Base-by-base conservation (phyloP, 495 filamentous ascomycete species). In the Friedmanniomyces simplex region DNA sequence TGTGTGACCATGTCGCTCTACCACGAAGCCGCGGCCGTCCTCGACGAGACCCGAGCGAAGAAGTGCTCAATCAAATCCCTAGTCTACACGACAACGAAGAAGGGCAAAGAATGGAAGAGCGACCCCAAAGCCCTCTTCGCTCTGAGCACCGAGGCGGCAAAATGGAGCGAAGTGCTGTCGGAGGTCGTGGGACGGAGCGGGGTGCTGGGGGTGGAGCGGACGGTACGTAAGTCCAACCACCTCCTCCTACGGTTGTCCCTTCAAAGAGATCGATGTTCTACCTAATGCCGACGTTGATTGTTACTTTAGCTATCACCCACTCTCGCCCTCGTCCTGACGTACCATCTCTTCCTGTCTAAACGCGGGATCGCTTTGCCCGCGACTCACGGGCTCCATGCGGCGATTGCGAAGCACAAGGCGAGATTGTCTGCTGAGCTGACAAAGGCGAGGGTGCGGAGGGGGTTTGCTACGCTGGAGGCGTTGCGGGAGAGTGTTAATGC, bases 1-100 rank as follows among this genome's bases (percentile, higher is more conserved):
- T n/a, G n/a, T n/a, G n/a, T n/a, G 28, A 32, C 4, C 28, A 94
- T 98, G 93, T 95, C 91, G 48, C 87, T 98, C 58, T 98, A 98
- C 72, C 85, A 93, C 68, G 93, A 98, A 71, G 85, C 89, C 24
- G 89, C 87, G 3, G 72, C 76, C 10, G 72, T 96, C 41, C 73
- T 98, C 50, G 79, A 79, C 2, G 78, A 78, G 18, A 71, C 82
- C 0, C 61, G 72, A n/a, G 79, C 79, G 14, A 67, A 75, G 13
- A 80, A 82, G 22, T 87, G 86, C 32, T 91, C 83, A n/a, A 78
- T 95, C 66, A 93, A 90, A 68, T 85, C 88, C 1, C 76, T 86
- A 28, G 77, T 95, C 52, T 96, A 88, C 71, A 74, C 78, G 54
- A 79, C 79, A n/a, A n/a, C n/a, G 52, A 84, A 83, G 55, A 32